Base-by-base conservation (phyloP, 805 yeast species). In the Lachancea nothofagi region DNA sequence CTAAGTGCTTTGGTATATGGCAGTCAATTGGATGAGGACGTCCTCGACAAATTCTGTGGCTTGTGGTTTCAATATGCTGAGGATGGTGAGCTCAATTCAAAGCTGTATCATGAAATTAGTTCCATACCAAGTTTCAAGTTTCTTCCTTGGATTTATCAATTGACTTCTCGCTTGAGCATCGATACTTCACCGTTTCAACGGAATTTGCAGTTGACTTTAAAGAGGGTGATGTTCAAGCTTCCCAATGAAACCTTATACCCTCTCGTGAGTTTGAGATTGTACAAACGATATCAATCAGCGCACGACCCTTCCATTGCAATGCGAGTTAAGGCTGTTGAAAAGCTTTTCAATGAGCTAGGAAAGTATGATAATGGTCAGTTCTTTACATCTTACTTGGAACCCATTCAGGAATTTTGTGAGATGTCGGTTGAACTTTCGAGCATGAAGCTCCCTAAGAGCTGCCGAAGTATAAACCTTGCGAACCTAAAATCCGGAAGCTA, bases 141-240 rank as follows among this genome's bases (percentile, higher is more conserved):
- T 38, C 67, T 85, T 4, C 75, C 87, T 0, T 89, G 97, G 96
- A 68, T 80, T 26, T 80, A 82, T 43, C 97, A 89, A 55, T 68
- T 89, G 32, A 69, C 84, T 2, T 85, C 97, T 0, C 67, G 93
- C 40, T 54, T 89, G 12, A 62, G 75, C 1, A 63, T 61, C 25
- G 83, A 75, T 7, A 38, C 48, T 0, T 55, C 70, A 1, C 54
- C 51, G 0, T 88, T 87, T 50, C 95, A 85, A 51, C 54, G 44
- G 2, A 52, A 72, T 1, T 57, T 88, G 17, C 70, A 71, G 25
- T 48, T 55, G 1, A 57, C 84, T 12, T 59, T 85, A 25, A 44
- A 63, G 9, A 53, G 67, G 8, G 53, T 82, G 9, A 70, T 80
- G 38, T 50, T 47, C 7, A 70, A 69, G 21, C 83, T 84, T 51